phyloP scores from a whole-genome alignment of 1,139 yeast genomes.

The Diutina siamensis region DNA sequence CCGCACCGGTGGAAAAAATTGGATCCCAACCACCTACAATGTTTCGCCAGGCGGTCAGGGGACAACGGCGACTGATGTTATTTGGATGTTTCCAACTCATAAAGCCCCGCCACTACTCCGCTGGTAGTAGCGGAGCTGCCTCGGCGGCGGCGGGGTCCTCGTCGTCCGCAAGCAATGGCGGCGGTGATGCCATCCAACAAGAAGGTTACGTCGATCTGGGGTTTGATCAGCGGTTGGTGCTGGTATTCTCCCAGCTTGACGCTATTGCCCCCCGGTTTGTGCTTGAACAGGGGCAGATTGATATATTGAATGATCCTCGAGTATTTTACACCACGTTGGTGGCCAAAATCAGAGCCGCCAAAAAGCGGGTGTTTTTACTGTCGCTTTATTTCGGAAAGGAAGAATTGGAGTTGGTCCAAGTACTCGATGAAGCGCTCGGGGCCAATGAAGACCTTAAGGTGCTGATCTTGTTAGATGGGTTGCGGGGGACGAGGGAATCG shows the following conservation, averaged over 20 bases:
- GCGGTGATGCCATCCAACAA: background rate
- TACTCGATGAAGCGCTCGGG: conserved; percentile 46
- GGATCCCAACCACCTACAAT: too few species aligned
- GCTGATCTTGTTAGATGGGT: conserved; percentile 70
- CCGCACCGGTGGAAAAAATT: too few species aligned
- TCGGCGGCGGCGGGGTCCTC: background rate
- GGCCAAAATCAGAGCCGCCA: conserved; percentile 40
- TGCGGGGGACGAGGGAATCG: conserved; percentile 88
- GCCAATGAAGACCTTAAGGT: conserved; percentile 53
- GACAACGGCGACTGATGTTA: conserved; percentile 4
- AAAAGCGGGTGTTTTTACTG: conserved; percentile 62
- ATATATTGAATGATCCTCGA: conserved; percentile 52
- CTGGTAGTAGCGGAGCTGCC: too few species aligned
- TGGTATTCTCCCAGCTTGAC: conserved; percentile 45
- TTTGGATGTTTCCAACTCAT: background rate
- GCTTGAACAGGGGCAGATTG: conserved; percentile 46
- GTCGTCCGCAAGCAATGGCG: too few species aligned
- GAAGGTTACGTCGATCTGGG: background rate
- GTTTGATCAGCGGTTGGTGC: conserved; percentile 3
- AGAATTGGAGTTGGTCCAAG: conserved; percentile 62
- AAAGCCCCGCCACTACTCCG: background rate
- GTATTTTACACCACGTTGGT: conserved; percentile 59
- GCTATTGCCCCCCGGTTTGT: conserved; percentile 62
- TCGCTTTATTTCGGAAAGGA: conserved; percentile 79
- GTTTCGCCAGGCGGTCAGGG: background rate